Conservation (phyloP, 768 basidiomycete species). For the Phanerochaete sordida region DNA sequence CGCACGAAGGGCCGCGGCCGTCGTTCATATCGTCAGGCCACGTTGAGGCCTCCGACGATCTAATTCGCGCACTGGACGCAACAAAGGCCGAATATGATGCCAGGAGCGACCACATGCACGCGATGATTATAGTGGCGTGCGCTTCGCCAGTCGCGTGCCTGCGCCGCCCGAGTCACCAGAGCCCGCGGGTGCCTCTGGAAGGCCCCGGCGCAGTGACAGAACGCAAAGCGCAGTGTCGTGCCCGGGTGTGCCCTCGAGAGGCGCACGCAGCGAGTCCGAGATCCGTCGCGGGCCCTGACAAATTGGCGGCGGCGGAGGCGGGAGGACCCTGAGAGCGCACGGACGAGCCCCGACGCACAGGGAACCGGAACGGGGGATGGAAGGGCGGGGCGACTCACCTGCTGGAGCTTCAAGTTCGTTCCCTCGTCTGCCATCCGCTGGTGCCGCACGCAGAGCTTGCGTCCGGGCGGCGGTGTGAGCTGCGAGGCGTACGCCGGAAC, state of each 20-base stretch:
- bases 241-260: too few species aligned
- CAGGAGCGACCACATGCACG: background rate
- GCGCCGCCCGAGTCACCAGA: background rate
- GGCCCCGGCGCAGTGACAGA: background rate
- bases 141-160: background rate
- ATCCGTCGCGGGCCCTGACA: too few species aligned
- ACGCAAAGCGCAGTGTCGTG: too few species aligned
- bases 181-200: background rate
- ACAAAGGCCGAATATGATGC: background rate
- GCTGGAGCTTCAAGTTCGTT: constrained; percentile 87
- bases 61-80: background rate
- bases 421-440: constrained; percentile 97
- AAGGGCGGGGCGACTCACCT: constrained; percentile 46
- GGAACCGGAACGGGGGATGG: background rate
- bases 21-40: background rate
- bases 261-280: too few species aligned
- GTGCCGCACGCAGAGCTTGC: constrained; percentile 90
- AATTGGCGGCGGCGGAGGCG: too few species aligned
- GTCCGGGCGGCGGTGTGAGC: constrained; percentile 35
- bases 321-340: too few species aligned
- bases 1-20: background rate
- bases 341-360: too few species aligned
- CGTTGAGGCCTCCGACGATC: background rate
- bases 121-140: background rate
- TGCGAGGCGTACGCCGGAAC: background rate